Conservation (phyloP, 2,329 filamentous ascomycete species). For the Gremmenia infestans region DNA sequence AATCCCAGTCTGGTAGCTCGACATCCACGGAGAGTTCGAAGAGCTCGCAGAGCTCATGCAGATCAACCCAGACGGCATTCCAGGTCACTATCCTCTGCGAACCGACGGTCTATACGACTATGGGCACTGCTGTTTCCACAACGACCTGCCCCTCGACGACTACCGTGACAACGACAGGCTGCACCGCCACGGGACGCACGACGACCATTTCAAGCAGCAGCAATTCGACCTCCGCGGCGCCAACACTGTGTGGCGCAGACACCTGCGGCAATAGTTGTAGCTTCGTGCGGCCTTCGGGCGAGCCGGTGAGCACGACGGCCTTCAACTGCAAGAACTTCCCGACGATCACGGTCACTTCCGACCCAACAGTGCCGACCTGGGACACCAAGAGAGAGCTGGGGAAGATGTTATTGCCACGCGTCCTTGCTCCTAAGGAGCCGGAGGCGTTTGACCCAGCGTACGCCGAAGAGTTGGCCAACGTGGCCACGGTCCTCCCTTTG, state of each 20-base stretch:
- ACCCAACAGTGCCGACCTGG: background rate
- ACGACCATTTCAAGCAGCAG: background rate
- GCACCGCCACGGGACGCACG: background rate
- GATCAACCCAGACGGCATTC: background rate
- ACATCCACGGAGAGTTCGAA: background rate
- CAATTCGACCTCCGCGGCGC: background rate
- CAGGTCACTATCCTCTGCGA: background rate
- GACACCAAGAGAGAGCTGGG: background rate
- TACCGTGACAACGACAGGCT: background rate
- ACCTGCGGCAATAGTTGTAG: background rate
- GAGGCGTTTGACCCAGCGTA: background rate
- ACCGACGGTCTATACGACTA: background rate
- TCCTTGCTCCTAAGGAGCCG: background rate
- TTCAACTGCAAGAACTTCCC: background rate
- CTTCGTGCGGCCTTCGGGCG: background rate
- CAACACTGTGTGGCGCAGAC: background rate
- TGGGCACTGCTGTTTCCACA: background rate
- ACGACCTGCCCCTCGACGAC: background rate
- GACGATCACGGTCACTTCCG: background rate
- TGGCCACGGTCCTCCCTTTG: background rate
- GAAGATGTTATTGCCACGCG: background rate
- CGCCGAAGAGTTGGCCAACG: background rate
- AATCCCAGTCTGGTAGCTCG: background rate
- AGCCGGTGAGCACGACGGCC: background rate
- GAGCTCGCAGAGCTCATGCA: slow-evolving; percentile 1